Evolutionary conservation across 345 rosid genomes (phyloP).

Genomic region (Lenwebbia sp.): DNA sequence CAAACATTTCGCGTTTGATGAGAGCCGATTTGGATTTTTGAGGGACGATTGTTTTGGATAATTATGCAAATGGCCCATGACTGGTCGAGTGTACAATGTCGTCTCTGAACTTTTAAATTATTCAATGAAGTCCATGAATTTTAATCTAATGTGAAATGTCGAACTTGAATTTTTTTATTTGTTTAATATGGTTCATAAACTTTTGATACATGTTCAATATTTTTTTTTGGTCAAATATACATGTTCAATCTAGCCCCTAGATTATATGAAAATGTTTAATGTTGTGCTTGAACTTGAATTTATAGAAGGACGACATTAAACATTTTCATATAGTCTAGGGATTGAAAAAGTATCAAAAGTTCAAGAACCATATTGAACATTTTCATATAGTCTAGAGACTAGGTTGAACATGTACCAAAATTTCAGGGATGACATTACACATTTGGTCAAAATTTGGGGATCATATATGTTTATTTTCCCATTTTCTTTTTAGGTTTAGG

Average conservation of each 20-base stretch:
- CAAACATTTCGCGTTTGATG: not conserved
- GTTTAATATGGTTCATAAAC: not conserved
- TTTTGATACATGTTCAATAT: too few species aligned
- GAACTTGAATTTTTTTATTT: not conserved
- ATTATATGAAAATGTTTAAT: not conserved
- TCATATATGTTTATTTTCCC: rapidly evolving
- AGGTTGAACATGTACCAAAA: not conserved
- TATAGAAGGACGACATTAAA: not conserved
- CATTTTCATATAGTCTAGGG: too few species aligned
- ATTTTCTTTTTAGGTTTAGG: not conserved
- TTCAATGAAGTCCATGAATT: not conserved
- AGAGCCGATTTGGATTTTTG: not conserved
- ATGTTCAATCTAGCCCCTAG: not conserved
- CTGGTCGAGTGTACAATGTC: rapidly evolving
- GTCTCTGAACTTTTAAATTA: not conserved
- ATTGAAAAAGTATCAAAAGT: too few species aligned
- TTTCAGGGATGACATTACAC: rapidly evolving
- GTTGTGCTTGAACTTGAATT: not conserved
- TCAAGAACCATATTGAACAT: too few species aligned
- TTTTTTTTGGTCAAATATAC: too few species aligned
- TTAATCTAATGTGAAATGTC: rapidly evolving
- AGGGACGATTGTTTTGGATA: not conserved
- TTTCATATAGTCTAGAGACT: not conserved
- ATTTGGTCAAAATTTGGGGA: not conserved
- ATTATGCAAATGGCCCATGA: not conserved